phyloP scores from a whole-genome alignment of 208 protist genomes.

The Wallacemonas sp. region DNA sequence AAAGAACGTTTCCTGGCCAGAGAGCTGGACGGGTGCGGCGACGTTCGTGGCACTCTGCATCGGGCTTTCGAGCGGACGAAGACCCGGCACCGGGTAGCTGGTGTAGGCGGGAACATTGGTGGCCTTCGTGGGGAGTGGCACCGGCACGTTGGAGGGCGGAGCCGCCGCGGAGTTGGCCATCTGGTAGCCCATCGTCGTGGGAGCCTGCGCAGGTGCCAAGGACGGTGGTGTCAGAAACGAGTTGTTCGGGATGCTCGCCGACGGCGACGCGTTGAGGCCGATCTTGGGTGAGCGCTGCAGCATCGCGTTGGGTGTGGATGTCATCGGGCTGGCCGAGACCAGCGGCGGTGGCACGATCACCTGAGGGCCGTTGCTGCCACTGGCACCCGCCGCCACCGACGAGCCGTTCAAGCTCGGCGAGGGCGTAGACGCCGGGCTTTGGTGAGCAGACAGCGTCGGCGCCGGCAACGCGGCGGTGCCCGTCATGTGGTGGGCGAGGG shows the following conservation, averaged over 20 bases:
- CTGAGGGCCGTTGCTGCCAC: constrained; percentile 11
- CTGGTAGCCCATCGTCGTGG: constrained; percentile 9
- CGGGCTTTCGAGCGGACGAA: constrained; percentile 1
- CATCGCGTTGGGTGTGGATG: not conserved
- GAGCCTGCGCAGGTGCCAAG: constrained; percentile 14
- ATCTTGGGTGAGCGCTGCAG: constrained; percentile 11
- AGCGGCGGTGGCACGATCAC: constrained; percentile 14
- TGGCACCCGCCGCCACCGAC: not conserved
- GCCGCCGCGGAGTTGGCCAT: constrained; percentile 19
- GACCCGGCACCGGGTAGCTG: constrained; percentile 25
- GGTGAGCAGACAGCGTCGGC: too few relatives aligned
- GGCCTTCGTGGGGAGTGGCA: constrained; percentile 18
- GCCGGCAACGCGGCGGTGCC: constrained; percentile 11
- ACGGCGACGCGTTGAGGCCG: not conserved
- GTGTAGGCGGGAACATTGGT: constrained; percentile 15
- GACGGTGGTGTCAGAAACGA: constrained; percentile 22
- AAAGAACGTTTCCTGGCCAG: not conserved
- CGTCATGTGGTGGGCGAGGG: constrained; percentile 23
- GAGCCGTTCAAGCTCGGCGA: constrained; percentile 3
- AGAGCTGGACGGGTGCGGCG: not conserved
- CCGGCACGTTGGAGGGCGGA: constrained; percentile 13
- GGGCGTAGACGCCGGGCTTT: constrained; percentile 1
- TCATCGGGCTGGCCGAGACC: constrained; percentile 1
- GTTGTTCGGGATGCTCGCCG: constrained; percentile 9
- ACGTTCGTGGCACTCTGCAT: constrained; percentile 7